Percentiles rank a stretch among this genome's conserved stretches.
Conservation (phyloP, 1,139 yeast species). For the Tardiomyces depauwii region DNA sequence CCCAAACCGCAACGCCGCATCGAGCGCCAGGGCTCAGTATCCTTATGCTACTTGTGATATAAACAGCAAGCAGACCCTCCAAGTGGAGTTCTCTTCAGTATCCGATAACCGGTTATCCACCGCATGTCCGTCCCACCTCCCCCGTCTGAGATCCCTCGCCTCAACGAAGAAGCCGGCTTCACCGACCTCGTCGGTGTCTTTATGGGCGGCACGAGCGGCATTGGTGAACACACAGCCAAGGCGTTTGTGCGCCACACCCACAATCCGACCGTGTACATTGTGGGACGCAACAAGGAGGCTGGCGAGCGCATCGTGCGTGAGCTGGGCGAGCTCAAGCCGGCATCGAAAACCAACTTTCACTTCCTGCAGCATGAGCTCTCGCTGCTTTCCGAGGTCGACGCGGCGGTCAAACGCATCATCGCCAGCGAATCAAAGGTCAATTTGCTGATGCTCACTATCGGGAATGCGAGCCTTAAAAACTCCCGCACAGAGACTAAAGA, state of each 20-base stretch:
- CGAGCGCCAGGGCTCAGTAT: too few species aligned
- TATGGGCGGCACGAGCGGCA: slow-evolving; percentile 25
- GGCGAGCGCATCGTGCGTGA: slow-evolving; percentile 14
- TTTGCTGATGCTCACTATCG: slow-evolving; percentile 16
- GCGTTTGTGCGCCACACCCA: slow-evolving; percentile 18
- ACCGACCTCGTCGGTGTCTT: slow-evolving; percentile 19
- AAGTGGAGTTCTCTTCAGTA: too few species aligned
- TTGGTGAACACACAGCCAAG: slow-evolving; percentile 22
- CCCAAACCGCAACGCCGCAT: too few species aligned
- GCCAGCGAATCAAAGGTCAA: slow-evolving; percentile 18
- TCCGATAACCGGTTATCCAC: too few species aligned
- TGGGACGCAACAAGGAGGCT: slow-evolving; percentile 19
- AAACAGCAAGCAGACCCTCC: too few species aligned
- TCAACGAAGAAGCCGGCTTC: slow-evolving; percentile 20
- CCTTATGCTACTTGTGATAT: too few species aligned
- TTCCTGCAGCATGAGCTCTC: slow-evolving; percentile 18
- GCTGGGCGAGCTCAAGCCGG: slow-evolving; percentile 15
- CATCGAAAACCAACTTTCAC: slow-evolving; percentile 12
- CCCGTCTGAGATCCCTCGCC: too few species aligned
- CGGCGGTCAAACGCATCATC: slow-evolving; percentile 11
- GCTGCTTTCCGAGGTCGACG: slow-evolving; percentile 17
- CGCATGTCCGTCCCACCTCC: too few species aligned
- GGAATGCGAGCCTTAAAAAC: slow-evolving; percentile 9
- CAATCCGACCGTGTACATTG: slow-evolving; percentile 21
- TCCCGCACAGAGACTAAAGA: slow-evolving; percentile 19